Evolutionary conservation across 169 alveolate genomes (phyloP), one percentile per base, ranked within the genome.

Genomic region (Miamiensis avidus): DNA sequence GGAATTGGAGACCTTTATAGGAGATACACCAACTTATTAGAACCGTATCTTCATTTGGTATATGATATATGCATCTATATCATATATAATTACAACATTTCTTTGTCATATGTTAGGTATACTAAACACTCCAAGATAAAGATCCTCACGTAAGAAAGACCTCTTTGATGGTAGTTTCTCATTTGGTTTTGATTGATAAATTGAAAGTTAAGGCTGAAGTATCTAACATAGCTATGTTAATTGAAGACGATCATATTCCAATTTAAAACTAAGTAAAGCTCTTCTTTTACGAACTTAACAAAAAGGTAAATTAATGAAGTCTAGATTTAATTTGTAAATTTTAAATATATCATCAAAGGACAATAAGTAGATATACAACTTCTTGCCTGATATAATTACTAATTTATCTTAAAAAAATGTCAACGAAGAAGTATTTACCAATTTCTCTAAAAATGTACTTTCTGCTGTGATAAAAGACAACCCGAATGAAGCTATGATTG

Each of bases 121-220:
- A 91, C 74, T 76, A 81, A 65, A 78, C 89, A 28, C 90, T 94
- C 11, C 92, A 91, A 81, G 93, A 91, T 29, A 79, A 78, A 20
- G 81, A 88, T 76, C 85, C 78, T 74, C 87, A 88, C 4, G 97
- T 94, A 15, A 86, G 94, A 27, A 86, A 88, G 73, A 82, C 92
- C 82, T 89, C 95, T 76, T 91, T 94, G 31, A 90, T 92, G 82
- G 95, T 94, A 29, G 90, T 94, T 16, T 84, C 94, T 31, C 97
- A 94, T 84, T 88, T 94, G 49, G 94, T 92, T 1, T 85, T 94
- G 31, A 94, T 91, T 89, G 95, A 91, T 84, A 94, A 91, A 95
- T 75, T 94, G 16, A 90, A 90, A 72, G 65, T 94, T 65, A 91
- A 92, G 85, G 97, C 95, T 64, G 97, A 94, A 77, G 91, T 94